Base-by-base conservation (phyloP, 2,329 filamentous ascomycete genomes). In the Phialocephala subalpina region DNA sequence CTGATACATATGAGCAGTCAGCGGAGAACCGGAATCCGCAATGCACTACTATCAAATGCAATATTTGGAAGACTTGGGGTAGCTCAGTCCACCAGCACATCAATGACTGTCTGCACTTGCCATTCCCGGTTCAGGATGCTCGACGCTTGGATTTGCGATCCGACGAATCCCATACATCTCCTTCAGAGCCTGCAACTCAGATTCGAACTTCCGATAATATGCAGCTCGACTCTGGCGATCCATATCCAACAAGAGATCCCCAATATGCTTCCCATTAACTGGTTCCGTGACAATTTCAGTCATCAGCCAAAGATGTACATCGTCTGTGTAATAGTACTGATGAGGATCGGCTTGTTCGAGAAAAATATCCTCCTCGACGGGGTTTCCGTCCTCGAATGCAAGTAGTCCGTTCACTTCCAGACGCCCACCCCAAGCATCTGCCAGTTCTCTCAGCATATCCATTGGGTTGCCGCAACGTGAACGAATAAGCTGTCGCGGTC, bases 141-240 rank as follows among this genome's bases (percentile, higher is more conserved):
- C 18, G 45, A 49, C 9, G 38, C 45, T 18, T 33, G 18, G 18
- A 1, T 33, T 22, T 2, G 12, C 49, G 14, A 53, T 18, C 12
- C 16, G 49, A 53, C 29, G 47, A 29, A 53, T 53, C 25, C 49
- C 49, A 53, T 33, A 53, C 49, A 18, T 33, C 49, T 53, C 12
- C 49, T 53, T 53, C 25, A 53, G 27, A 27, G 49, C 27, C 7
- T 53, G 9, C 49, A 53, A 29, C 8, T 53, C 9, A 53, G 49
- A 6, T 22, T 53, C 27, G n/a, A 16, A 53, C 12, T 27, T 27
- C 8, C 22, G 25, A 53, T 53, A 53, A 53, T 16, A 33, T 9
- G 22, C 27, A 33, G 22, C 49, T 29, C 49, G 49, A 33, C 49
- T 53, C 27, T 18, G 25, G 3, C 49, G 49, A 53, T 33, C 27